Evolutionary conservation across 2,329 filamentous ascomycete species (phyloP).

Genomic region (Knoxdaviesia proteae): DNA sequence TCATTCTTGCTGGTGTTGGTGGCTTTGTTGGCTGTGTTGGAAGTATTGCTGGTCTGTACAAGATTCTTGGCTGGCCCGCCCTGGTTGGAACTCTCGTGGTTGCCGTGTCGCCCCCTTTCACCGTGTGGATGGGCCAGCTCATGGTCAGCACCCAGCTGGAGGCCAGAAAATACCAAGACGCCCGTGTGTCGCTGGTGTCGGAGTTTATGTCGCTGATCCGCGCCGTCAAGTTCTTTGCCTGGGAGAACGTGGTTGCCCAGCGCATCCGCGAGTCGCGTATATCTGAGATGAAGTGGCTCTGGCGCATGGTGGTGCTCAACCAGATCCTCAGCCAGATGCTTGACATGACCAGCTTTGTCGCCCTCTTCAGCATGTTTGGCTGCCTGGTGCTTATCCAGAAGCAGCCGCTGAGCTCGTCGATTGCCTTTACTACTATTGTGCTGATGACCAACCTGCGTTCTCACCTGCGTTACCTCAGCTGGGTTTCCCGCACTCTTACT

Average conservation of each 20-base stretch:
- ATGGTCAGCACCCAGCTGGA: slow-evolving; percentile 29
- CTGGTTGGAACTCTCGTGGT: slow-evolving; percentile 29
- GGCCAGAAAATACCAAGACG: slow-evolving; percentile 34
- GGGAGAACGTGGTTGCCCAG: slow-evolving; percentile 32
- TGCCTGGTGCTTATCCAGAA: slow-evolving; percentile 26
- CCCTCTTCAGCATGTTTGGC: slow-evolving; percentile 31
- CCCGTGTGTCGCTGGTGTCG: slow-evolving; percentile 33
- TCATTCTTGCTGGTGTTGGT: slow-evolving; percentile 23
- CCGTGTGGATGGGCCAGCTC: slow-evolving; percentile 23
- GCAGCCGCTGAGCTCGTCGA: slow-evolving; percentile 28
- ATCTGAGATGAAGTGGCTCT: slow-evolving; percentile 31
- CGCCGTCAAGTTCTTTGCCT: slow-evolving; percentile 39
- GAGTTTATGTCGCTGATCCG: slow-evolving; percentile 37
- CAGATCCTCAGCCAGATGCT: slow-evolving; percentile 25
- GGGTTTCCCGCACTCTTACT: slow-evolving; percentile 15
- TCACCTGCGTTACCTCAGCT: slow-evolving; percentile 16
- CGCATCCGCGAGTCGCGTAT: slow-evolving; percentile 26
- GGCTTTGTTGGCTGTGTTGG: slow-evolving; percentile 24
- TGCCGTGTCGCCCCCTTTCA: slow-evolving; percentile 25
- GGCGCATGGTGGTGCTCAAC: slow-evolving; percentile 27
- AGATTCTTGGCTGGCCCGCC: slow-evolving; percentile 32
- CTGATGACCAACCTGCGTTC: slow-evolving; percentile 30
- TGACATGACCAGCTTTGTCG: slow-evolving; percentile 28
- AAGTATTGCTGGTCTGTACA: slow-evolving; percentile 29
- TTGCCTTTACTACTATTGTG: slow-evolving; percentile 34